A percentile compares a stretch with the other conserved stretches of the same genome.
Evolutionary conservation across 2,329 filamentous ascomycete species (phyloP).

Genomic region (Berkeleyomyces basicola): DNA sequence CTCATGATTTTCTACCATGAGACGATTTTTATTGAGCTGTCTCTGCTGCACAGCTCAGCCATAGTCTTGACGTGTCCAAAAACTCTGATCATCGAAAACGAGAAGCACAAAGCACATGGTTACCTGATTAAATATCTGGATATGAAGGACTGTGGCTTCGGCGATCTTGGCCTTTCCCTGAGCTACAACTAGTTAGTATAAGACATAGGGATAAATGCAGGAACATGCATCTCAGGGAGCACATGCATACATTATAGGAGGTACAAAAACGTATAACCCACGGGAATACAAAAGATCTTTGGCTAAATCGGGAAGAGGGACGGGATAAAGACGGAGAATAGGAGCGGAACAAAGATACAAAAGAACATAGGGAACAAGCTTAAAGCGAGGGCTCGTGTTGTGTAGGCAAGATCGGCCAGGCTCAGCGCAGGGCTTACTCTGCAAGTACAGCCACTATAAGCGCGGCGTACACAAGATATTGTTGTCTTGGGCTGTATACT

Average conservation of each 20-base stretch:
- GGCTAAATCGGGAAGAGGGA: background rate
- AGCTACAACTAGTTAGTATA: background rate
- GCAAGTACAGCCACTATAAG: background rate
- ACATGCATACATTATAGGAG: background rate
- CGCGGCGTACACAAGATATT: background rate
- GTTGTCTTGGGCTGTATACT: background rate
- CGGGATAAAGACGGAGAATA: background rate
- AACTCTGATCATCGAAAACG: background rate
- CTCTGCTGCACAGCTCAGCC: background rate
- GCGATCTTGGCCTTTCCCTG: background rate
- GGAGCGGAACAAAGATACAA: background rate
- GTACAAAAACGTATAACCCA: background rate
- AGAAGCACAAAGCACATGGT: background rate
- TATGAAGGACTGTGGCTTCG: background rate
- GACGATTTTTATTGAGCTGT: background rate
- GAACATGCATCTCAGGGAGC: background rate
- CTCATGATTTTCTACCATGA: background rate
- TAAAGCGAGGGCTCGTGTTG: background rate
- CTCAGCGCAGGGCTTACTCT: background rate
- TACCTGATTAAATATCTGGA: background rate
- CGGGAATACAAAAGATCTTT: no score
- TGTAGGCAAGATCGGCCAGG: no score
- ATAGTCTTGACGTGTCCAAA: background rate
- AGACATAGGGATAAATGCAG: conserved; percentile 1
- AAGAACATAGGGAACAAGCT: background rate